Conservation (phyloP, 2,329 filamentous ascomycete species). For the Aspergillus pseudoglaucus region DNA sequence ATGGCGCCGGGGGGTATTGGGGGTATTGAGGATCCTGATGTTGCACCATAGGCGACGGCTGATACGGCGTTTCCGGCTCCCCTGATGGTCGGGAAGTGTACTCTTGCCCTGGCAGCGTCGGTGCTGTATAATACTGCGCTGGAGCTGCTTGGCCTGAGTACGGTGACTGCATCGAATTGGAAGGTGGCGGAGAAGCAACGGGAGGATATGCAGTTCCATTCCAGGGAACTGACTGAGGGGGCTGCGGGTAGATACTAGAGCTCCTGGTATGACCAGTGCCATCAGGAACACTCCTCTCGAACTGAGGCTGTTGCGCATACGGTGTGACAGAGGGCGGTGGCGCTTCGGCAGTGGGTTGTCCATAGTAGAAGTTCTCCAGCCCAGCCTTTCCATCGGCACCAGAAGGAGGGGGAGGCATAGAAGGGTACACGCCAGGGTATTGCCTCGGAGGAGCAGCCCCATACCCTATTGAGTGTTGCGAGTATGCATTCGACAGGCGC, state of each 20-base stretch:
- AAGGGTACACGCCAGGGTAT: conserved; percentile 62
- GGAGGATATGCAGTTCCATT: conserved; percentile 12
- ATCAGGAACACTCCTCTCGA: conserved; percentile 11
- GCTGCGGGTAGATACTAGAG: conserved; percentile 14
- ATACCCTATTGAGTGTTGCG: conserved; percentile 68
- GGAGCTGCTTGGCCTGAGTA: conserved; percentile 10
- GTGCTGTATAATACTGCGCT: conserved; percentile 14
- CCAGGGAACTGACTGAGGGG: conserved; percentile 15
- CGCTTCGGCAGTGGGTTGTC: conserved; percentile 48
- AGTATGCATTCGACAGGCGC: conserved; percentile 84
- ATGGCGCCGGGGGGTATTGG: conserved; percentile 4
- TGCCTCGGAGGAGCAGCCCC: conserved; percentile 40
- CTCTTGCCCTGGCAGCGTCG: conserved; percentile 11
- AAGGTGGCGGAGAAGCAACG: conserved; percentile 15
- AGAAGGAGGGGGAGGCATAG: conserved; percentile 50
- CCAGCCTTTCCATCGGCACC: conserved; percentile 44
- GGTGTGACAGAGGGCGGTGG: conserved; percentile 47
- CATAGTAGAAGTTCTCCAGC: conserved; percentile 77
- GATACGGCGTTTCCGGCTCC: conserved; percentile 14
- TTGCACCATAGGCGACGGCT: conserved; percentile 13
- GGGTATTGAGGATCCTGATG: conserved; percentile 15
- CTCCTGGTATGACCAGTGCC: conserved; percentile 11
- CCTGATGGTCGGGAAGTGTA: conserved; percentile 9
- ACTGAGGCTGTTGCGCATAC: conserved; percentile 41
- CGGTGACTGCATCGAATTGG: conserved; percentile 10